phyloP scores from a whole-genome alignment of 75 land plant species.

The Picea sitchensis region DNA sequence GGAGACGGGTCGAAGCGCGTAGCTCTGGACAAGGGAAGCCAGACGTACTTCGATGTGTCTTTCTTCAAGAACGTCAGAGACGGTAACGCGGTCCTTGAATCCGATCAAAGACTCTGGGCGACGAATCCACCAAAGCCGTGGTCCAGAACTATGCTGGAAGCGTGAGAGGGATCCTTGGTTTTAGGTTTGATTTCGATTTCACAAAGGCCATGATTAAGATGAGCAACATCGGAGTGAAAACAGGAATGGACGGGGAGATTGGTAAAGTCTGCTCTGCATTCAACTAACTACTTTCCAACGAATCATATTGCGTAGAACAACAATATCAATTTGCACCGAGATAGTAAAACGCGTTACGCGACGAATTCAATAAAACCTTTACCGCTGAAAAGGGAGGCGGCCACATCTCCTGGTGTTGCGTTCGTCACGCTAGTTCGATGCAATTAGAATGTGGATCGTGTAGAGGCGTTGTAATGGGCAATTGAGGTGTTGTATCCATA shows the following conservation, averaged over 20 bases:
- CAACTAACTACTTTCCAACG: background rate
- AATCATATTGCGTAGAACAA: too few species aligned
- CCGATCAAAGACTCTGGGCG: slow-evolving; percentile 44
- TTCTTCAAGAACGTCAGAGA: slow-evolving; percentile 50
- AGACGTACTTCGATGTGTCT: slow-evolving; percentile 33
- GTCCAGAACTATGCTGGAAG: slow-evolving; percentile 13
- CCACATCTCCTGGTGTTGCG: too few species aligned
- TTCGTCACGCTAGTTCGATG: too few species aligned
- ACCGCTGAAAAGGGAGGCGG: too few species aligned
- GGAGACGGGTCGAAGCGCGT: slow-evolving; percentile 28
- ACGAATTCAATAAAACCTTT: too few species aligned
- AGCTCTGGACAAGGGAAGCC: slow-evolving; percentile 48
- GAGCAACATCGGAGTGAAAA: slow-evolving; percentile 56
- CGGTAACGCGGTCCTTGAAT: slow-evolving; percentile 45
- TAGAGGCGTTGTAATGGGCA: too few species aligned
- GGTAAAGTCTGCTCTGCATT: slow-evolving; percentile 39
- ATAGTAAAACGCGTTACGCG: too few species aligned
- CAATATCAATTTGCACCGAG: too few species aligned
- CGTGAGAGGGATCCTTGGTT: slow-evolving; percentile 10
- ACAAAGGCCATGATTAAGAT: slow-evolving; percentile 45
- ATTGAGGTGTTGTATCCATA: too few species aligned
- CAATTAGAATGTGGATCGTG: too few species aligned
- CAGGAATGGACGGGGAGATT: slow-evolving; percentile 48
- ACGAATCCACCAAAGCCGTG: slow-evolving; percentile 13
- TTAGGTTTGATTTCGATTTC: slow-evolving; percentile 31